A percentile compares a stretch with the other conserved stretches of the same genome.
These are phyloP conservation scores for Cetraspora pellucida DNA, from an alignment of 192 early-diverging fungal genomes.

Conservation along the genomic window DNA sequence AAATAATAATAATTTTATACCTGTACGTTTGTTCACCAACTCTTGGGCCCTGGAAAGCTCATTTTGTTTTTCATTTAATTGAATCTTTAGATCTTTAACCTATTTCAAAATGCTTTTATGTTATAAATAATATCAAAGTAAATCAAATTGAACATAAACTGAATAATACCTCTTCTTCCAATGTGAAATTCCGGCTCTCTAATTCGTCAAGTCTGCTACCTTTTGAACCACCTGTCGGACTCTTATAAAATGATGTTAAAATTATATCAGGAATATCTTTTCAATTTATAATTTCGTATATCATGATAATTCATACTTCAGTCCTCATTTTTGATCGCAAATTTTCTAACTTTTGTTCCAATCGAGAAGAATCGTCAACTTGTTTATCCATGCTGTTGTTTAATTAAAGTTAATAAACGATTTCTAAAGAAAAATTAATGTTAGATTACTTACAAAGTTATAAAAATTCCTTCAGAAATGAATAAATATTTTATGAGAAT, in stretches of 20 bases:
- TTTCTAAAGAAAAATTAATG: too few relatives aligned
- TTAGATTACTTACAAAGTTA: too few relatives aligned
- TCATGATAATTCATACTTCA: background rate
- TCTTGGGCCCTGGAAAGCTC: constrained; percentile 11
- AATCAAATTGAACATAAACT: background rate
- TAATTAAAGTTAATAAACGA: too few relatives aligned
- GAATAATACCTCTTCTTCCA: constrained; percentile 24
- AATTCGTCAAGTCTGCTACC: constrained; percentile 8
- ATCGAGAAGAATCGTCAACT: background rate
- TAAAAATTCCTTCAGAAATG: too few relatives aligned
- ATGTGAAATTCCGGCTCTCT: constrained; percentile 28
- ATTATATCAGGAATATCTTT: background rate
- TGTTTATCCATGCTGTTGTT: background rate
- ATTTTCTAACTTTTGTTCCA: background rate
- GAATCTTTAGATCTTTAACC: constrained; percentile 31
- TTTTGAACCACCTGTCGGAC: background rate
- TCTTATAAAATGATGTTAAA: background rate
- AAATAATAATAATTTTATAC: background rate
- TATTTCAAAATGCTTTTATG: background rate
- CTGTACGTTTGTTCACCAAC: constrained; percentile 14
- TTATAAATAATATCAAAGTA: background rate
- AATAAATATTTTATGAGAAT: too few relatives aligned
- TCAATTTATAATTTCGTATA: background rate
- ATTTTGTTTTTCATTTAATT: constrained; percentile 26
- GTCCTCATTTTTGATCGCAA: background rate